Base-by-base conservation (phyloP, 495 filamentous ascomycete genomes). In the Annulohypoxylon bovei region DNA sequence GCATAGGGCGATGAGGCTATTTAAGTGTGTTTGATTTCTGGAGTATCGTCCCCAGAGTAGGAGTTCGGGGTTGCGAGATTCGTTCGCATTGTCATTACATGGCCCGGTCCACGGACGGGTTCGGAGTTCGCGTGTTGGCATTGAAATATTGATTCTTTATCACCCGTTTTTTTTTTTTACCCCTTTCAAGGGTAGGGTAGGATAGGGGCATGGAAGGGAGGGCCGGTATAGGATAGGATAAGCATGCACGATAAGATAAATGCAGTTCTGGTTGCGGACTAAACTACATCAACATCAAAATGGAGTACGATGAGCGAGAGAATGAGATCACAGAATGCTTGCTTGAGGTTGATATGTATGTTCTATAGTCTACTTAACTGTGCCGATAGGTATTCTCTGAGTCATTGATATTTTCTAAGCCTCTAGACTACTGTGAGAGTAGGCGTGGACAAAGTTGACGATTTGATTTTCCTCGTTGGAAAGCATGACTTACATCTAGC, bases 61-160 rank as follows among this genome's bases (percentile, higher is more conserved):
- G 32, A 35, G 44, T 47, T 47, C 9, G 44, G 23, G 22, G 39
- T 42, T 42, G 39, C n/a, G n/a, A n/a, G n/a, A n/a, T n/a, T n/a
- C n/a, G n/a, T n/a, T 47, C 44, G 44, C 44, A 47, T 47, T 23
- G 44, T 23, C 20, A 23, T 47, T 47, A 42, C 39, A 42, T 42
- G 5, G 11, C 44, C 44, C 22, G 4, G 39, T 42, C 44, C 44
- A 47, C 9, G 44, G 8, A 47, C 39, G 44, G 44, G 8, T 47
- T 1, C 8, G 44, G 44, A 47, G 44, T 47, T 47, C 20, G 22
- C 11, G 44, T 25, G 3, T 25, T 6, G 44, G 20, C 8, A 18
- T 42, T 18, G 39, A 42, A 42, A 42, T 47, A 47, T 47, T 47
- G 44, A 42, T 47, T 47, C 39, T 42, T 18, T 42, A 42, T 42